Conservation (phyloP, 768 basidiomycete genomes). For the Lactifluus echinatus region DNA sequence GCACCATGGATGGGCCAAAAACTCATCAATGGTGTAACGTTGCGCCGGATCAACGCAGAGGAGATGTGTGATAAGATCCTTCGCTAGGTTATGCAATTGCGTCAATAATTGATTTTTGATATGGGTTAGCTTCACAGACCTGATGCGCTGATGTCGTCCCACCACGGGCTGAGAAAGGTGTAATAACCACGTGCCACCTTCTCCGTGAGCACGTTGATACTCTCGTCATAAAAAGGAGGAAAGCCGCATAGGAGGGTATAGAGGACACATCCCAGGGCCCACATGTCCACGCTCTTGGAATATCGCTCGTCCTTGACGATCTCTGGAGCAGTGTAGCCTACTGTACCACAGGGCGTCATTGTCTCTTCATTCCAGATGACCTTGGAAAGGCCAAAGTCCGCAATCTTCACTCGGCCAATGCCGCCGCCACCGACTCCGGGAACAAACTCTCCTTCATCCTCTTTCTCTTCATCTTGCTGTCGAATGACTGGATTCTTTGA, state of each 20-base stretch:
- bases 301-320: slow-evolving; percentile 99
- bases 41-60: slow-evolving; percentile 94
- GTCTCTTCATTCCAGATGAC: slow-evolving; percentile 99
- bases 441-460: slow-evolving; percentile 95
- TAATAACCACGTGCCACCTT: slow-evolving; percentile 97
- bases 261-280: slow-evolving; percentile 98
- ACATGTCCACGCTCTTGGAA: slow-evolving; percentile 97
- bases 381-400: slow-evolving; percentile 95
- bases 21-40: slow-evolving; percentile 97
- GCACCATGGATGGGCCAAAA: slow-evolving; percentile 95
- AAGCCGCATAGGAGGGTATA: slow-evolving; percentile 98
- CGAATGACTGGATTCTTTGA: slow-evolving; percentile 66
- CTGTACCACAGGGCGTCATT: slow-evolving; percentile 99
- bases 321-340: slow-evolving; percentile 98
- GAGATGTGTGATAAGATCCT: slow-evolving; percentile 90
- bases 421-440: slow-evolving; percentile 92
- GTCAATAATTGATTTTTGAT: slow-evolving; percentile 10
- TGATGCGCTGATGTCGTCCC: slow-evolving; percentile 86
- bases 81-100: slow-evolving; percentile 45
- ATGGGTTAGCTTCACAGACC: slow-evolving; percentile 38
- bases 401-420: slow-evolving; percentile 96
- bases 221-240: slow-evolving; percentile 98
- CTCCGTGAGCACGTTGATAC: slow-evolving; percentile 94
- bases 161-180: slow-evolving; percentile 98
- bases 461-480: slow-evolving; percentile 96